Percentiles rank a stretch among this genome's conserved stretches.
Evolutionary conservation across 345 rosid genomes (phyloP).

Genomic region (Bretschneidera sinensis): DNA sequence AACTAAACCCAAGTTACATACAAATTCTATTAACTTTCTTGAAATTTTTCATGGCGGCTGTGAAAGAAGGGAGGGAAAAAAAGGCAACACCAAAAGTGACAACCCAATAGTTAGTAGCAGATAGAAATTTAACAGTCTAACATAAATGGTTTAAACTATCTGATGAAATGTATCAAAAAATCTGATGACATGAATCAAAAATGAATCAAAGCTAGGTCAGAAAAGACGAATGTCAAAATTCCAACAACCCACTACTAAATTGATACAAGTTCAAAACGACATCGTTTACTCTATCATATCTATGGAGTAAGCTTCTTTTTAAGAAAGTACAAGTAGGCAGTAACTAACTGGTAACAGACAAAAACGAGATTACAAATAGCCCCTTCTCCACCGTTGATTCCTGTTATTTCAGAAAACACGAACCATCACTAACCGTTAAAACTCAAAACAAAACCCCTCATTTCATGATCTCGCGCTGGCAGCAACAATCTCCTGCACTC

Average conservation of each 20-base stretch:
- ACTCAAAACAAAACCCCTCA: too few species aligned
- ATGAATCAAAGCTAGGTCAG: not conserved
- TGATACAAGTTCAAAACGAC: too few species aligned
- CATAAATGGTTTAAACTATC: too few species aligned
- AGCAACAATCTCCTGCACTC: constrained; percentile 11
- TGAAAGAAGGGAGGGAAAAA: too few species aligned
- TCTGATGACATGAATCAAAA: too few species aligned
- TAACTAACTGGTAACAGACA: not conserved
- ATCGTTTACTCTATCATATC: not conserved
- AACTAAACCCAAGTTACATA: too few species aligned
- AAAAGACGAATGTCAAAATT: too few species aligned
- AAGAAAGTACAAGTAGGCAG: not conserved
- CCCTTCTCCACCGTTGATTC: not conserved
- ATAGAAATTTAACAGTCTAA: not conserved
- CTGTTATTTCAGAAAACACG: not conserved
- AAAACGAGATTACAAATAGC: not conserved
- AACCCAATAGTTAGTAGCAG: not conserved
- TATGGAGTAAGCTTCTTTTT: constrained; percentile 9
- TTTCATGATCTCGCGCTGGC: too few species aligned
- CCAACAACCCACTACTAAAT: not conserved
- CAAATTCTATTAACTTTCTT: too few species aligned
- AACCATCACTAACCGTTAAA: too few species aligned
- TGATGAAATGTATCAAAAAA: not conserved
- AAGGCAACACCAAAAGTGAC: not conserved
- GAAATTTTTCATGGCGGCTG: too few species aligned